These are phyloP conservation scores for Pulveroboletus sp. DNA, from an alignment of 768 basidiomycete species.

Conservation along the genomic window DNA sequence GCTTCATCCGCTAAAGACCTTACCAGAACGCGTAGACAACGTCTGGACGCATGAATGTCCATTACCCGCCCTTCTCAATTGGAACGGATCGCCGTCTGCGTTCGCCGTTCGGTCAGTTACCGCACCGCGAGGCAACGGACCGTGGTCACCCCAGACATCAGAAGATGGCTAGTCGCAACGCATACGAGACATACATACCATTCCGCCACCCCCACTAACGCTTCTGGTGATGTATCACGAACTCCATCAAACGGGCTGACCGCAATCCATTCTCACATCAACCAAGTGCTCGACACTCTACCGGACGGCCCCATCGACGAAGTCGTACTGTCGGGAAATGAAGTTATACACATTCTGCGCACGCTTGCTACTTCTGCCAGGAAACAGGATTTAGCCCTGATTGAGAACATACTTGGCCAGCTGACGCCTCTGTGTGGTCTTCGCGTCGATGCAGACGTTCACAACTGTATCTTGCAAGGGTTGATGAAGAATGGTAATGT, in stretches of 20 bases:
- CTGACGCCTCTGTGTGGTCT: constrained; percentile 45
- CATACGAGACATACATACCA: constrained; percentile 8
- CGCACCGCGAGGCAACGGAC: constrained; percentile 10
- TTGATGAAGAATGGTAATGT: constrained; percentile 43
- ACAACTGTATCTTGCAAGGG: constrained; percentile 45
- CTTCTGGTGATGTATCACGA: constrained; percentile 11
- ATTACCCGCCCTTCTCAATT: constrained; percentile 34
- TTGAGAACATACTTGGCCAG: constrained; percentile 49
- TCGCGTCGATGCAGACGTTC: constrained; percentile 41
- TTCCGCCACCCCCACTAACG: not conserved
- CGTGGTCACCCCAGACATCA: constrained; percentile 10
- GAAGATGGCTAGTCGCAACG: constrained; percentile 18
- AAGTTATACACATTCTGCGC: constrained; percentile 39
- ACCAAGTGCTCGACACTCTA: constrained; percentile 21
- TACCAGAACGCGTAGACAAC: constrained; percentile 13
- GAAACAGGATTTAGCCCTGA: constrained; percentile 48
- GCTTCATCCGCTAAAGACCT: constrained; percentile 4
- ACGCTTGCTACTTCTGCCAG: constrained; percentile 49
- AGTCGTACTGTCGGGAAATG: constrained; percentile 11
- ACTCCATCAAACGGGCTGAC: constrained; percentile 16
- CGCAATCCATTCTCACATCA: constrained; percentile 20
- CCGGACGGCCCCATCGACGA: constrained; percentile 7
- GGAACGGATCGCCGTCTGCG: constrained; percentile 24
- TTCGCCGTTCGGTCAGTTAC: constrained; percentile 20
- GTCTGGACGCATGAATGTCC: constrained; percentile 57